Conservation (phyloP, 306 rosid species). For the Vicia villosa region DNA sequence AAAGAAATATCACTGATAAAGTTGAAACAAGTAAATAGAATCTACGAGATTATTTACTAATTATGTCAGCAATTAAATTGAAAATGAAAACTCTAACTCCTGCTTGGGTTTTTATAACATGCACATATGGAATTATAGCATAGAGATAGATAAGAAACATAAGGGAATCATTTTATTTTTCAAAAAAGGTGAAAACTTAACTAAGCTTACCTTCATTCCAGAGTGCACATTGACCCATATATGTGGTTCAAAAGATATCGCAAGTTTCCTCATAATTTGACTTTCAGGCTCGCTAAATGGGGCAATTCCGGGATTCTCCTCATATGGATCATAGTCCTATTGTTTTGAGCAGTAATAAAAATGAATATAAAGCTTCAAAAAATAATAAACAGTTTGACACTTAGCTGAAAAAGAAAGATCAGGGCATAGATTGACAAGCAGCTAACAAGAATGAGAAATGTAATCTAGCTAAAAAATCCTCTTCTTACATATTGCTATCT, state of each 20-base stretch:
- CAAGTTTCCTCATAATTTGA: constrained; percentile 90
- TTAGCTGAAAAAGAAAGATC: constrained; percentile 8
- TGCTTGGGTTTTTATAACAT: constrained; percentile 23
- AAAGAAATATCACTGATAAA: background rate
- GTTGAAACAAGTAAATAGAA: constrained; percentile 3
- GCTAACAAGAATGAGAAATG: constrained; percentile 25
- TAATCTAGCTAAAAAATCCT: constrained; percentile 14
- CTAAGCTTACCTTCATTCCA: constrained; percentile 84
- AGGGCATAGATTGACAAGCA: constrained; percentile 16
- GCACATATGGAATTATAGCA: constrained; percentile 24
- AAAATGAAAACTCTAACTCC: constrained; percentile 19
- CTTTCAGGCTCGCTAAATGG: constrained; percentile 99
- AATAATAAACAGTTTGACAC: background rate
- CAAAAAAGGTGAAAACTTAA: constrained; percentile 12
- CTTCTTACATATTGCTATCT: background rate
- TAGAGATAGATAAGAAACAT: constrained; percentile 22
- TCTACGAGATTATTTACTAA: constrained; percentile 15
- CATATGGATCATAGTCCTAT: constrained; percentile 97
- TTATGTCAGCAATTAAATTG: constrained; percentile 16
- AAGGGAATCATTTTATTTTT: constrained; percentile 13
- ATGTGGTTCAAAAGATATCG: constrained; percentile 88
- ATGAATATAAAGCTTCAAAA: constrained; percentile 24
- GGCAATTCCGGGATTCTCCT: constrained; percentile 90
- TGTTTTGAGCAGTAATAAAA: constrained; percentile 29
- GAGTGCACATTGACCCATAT: constrained; percentile 97